phyloP scores from a whole-genome alignment of 495 filamentous ascomycete genomes.

The Aspergillus nidulans region DNA sequence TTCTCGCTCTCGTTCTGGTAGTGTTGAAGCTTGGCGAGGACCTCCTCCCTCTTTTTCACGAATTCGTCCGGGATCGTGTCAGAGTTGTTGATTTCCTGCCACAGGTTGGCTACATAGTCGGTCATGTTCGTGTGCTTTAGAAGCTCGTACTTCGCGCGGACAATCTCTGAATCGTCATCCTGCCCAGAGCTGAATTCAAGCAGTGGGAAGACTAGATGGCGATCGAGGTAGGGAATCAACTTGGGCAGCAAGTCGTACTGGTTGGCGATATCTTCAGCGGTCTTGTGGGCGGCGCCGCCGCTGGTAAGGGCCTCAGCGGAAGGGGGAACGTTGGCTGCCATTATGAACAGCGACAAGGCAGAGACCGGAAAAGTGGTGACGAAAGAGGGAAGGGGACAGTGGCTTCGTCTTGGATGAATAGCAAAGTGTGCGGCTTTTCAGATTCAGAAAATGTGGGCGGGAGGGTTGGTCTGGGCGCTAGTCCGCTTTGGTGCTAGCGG shows the following conservation, averaged over 20 bases:
- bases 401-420: conserved; percentile 10
- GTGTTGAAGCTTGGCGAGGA: conserved; percentile 71
- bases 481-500: conserved; percentile 23
- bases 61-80: conserved; percentile 79
- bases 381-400: conserved; percentile 11
- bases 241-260: conserved; percentile 83
- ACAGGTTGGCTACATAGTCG: conserved; percentile 87
- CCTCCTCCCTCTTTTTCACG: conserved; percentile 79
- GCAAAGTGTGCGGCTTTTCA: conserved; percentile 27
- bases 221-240: conserved; percentile 87
- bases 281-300: conserved; percentile 45
- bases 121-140: conserved; percentile 97
- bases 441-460: conserved; percentile 41
- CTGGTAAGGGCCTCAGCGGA: conserved; percentile 53
- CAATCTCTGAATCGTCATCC: conserved; percentile 63
- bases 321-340: conserved; percentile 62
- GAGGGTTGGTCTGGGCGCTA: conserved; percentile 36
- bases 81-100: conserved; percentile 78
- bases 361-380: conserved; percentile 17
- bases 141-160: conserved; percentile 81
- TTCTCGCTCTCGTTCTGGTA: conserved; percentile 80
- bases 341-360: conserved; percentile 33
- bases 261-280: conserved; percentile 52
- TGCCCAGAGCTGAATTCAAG: conserved; percentile 72
- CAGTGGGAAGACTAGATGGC: conserved; percentile 90